Conservation (phyloP, 2,329 filamentous ascomycete species). For the Aspergillus bombycis region DNA sequence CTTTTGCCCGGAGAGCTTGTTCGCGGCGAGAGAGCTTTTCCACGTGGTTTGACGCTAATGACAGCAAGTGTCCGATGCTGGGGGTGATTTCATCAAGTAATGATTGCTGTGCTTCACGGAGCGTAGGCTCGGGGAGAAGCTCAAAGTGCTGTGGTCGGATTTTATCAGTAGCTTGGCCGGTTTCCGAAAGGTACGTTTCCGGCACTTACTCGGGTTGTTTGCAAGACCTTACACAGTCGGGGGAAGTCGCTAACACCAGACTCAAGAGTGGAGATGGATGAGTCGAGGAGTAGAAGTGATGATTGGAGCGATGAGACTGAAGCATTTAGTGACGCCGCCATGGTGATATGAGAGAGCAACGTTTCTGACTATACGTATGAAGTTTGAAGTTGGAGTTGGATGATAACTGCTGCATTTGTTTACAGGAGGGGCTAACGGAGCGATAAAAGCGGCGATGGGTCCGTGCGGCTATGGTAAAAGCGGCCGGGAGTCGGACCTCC, state of each 20-base stretch:
- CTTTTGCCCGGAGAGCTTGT: slow-evolving; percentile 78
- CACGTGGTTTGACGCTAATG: slow-evolving; percentile 79
- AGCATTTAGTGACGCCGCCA: slow-evolving; percentile 56
- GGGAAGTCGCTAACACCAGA: slow-evolving; percentile 66
- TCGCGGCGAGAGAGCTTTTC: slow-evolving; percentile 82
- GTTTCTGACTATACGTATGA: neutral
- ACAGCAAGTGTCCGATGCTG: slow-evolving; percentile 76
- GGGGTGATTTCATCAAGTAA: slow-evolving; percentile 89
- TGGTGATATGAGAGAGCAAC: slow-evolving; percentile 19
- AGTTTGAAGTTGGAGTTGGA: slow-evolving; percentile 1
- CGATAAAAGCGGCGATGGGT: slow-evolving; percentile 35
- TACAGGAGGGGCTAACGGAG: slow-evolving; percentile 25
- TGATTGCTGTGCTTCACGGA: slow-evolving; percentile 79
- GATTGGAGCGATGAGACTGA: slow-evolving; percentile 64
- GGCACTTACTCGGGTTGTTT: slow-evolving; percentile 60
- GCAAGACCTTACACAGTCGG: slow-evolving; percentile 63
- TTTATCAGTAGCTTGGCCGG: neutral
- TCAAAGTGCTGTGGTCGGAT: slow-evolving; percentile 74
- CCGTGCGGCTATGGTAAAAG: slow-evolving; percentile 21
- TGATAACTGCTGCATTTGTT: slow-evolving; percentile 26
- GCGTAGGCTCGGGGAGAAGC: slow-evolving; percentile 80
- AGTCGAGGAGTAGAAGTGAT: slow-evolving; percentile 64
- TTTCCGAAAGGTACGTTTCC: neutral
- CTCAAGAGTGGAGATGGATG: slow-evolving; percentile 65
- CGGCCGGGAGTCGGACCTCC: slow-evolving; percentile 33